Evolutionary conservation across 2,329 filamentous ascomycete genomes (phyloP).

Genomic region (Aulographum hederae): DNA sequence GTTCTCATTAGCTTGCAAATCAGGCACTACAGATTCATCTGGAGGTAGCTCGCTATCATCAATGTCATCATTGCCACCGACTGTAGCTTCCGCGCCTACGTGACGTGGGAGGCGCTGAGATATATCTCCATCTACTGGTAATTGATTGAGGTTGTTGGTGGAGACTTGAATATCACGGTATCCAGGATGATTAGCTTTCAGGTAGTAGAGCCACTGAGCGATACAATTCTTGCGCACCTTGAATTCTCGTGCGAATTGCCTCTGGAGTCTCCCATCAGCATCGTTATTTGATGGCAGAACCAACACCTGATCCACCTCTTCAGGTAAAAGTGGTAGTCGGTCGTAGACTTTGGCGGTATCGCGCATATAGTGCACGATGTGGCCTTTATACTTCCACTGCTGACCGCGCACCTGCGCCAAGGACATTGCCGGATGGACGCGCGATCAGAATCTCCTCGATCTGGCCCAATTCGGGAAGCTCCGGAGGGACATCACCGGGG

Average conservation of each 20-base stretch:
- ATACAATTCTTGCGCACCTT: not conserved
- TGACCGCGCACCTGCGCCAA: not conserved
- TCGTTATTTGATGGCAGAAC: not conserved
- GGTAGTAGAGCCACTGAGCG: not conserved
- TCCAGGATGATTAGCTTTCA: not conserved
- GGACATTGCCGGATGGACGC: not conserved
- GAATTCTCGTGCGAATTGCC: not conserved
- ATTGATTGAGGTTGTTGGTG: not conserved
- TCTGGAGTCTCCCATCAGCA: not conserved
- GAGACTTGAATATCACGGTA: not conserved
- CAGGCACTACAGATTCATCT: not conserved
- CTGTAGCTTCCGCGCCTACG: too few species aligned
- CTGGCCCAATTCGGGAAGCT: not conserved
- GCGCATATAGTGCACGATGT: not conserved
- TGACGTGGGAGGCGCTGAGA: too few species aligned
- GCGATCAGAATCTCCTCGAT: conserved; percentile 1
- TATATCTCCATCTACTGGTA: not conserved
- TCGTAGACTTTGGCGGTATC: not conserved
- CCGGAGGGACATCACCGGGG: not conserved
- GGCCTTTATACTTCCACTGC: not conserved
- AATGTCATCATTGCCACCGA: too few species aligned
- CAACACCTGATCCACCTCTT: not conserved
- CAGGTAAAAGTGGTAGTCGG: not conserved
- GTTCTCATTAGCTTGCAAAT: not conserved
- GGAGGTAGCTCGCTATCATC: too few species aligned